Evolutionary conservation across 345 rosid species (phyloP).

Genomic region (Citrus inodora): DNA sequence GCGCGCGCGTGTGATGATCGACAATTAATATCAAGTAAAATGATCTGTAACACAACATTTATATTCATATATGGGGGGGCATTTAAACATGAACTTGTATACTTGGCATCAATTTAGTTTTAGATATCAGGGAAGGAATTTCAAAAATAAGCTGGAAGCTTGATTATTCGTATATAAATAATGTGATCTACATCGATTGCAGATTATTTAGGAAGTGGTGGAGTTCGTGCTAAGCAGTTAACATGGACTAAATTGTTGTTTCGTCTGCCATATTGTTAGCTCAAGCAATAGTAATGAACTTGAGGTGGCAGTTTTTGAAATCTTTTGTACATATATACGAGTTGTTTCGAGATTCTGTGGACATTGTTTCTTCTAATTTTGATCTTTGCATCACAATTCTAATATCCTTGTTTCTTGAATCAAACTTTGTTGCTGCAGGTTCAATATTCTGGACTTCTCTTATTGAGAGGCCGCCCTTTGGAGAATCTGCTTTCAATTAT

Average conservation of each 20-base stretch:
- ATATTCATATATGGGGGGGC: no score
- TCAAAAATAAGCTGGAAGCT: not conserved
- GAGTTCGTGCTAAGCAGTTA: slow-evolving; percentile 43
- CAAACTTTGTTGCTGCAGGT: no score
- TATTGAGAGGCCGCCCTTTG: no score
- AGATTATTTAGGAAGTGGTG: slow-evolving; percentile 53
- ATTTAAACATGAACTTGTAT: not conserved
- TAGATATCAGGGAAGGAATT: not conserved
- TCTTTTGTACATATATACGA: no score
- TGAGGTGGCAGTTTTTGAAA: no score
- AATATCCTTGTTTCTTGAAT: not conserved
- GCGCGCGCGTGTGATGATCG: accelerated
- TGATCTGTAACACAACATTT: no score
- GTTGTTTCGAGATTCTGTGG: not conserved
- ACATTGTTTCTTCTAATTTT: not conserved
- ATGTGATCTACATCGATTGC: slow-evolving; percentile 45
- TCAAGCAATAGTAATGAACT: no score
- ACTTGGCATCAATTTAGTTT: not conserved
- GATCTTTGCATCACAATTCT: not conserved
- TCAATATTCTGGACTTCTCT: no score
- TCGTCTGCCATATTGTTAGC: no score
- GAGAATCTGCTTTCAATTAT: no score
- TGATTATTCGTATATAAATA: no score
- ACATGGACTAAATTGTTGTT: slow-evolving; percentile 18
- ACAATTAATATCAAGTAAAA: no score